phyloP scores from a whole-genome alignment of 2,329 filamentous ascomycete genomes.

The Beauveria australis region DNA sequence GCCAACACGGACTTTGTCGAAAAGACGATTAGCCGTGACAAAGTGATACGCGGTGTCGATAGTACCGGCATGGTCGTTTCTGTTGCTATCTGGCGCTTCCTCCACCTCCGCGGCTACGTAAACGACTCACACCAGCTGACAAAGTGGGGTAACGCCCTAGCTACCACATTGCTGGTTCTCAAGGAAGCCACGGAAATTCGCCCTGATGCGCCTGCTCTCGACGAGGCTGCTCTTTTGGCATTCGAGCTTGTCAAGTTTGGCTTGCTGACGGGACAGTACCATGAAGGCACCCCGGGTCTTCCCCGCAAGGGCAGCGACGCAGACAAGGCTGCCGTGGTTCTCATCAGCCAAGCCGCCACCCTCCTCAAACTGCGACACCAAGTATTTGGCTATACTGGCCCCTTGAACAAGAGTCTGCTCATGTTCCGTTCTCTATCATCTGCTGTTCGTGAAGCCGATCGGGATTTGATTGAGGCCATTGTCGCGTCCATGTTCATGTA shows the following conservation, averaged over 20 bases:
- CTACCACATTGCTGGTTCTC: slow-evolving; percentile 57
- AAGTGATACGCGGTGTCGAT: slow-evolving; percentile 53
- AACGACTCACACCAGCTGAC: slow-evolving; percentile 73
- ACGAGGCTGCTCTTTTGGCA: slow-evolving; percentile 73
- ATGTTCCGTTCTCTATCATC: slow-evolving; percentile 78
- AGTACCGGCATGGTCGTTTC: slow-evolving; percentile 57
- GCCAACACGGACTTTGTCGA: slow-evolving; percentile 61
- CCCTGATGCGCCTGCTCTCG: slow-evolving; percentile 42
- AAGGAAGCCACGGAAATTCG: slow-evolving; percentile 42
- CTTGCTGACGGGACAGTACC: slow-evolving; percentile 63
- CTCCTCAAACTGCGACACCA: slow-evolving; percentile 76
- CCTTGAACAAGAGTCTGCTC: slow-evolving; percentile 81
- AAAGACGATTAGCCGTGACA: slow-evolving; percentile 56
- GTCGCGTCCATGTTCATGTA: slow-evolving; percentile 73
- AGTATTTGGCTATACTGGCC: slow-evolving; percentile 85
- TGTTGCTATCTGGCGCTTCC: slow-evolving; percentile 78
- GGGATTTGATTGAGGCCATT: slow-evolving; percentile 78
- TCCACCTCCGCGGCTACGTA: slow-evolving; percentile 82
- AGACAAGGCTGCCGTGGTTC: slow-evolving; percentile 68
- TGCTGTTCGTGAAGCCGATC: slow-evolving; percentile 67
- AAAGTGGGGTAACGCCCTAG: slow-evolving; percentile 72
- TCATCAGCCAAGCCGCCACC: slow-evolving; percentile 81
- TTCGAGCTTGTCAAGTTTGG: slow-evolving; percentile 78
- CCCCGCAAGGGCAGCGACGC: slow-evolving; percentile 54
- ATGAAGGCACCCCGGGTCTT: slow-evolving; percentile 45